phyloP scores from a whole-genome alignment of 202 grass and related monocot species.

The Hordeum pubiflorum region DNA sequence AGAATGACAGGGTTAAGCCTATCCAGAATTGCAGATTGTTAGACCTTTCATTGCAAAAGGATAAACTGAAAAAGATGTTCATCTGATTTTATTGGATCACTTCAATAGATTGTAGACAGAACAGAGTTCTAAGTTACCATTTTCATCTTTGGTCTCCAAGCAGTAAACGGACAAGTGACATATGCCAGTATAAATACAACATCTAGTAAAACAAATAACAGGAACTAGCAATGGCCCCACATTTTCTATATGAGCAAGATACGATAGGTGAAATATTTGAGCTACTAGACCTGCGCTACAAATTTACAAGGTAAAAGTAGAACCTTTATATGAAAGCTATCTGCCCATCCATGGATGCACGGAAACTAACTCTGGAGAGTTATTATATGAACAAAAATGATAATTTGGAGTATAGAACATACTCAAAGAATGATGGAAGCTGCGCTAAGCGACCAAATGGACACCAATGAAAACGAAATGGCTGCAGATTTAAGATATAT shows the following conservation, averaged over 20 bases:
- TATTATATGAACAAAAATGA: not conserved
- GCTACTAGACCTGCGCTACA: not conserved
- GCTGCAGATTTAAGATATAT: constrained; percentile 44
- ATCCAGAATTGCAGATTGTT: constrained; percentile 4
- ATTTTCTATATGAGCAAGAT: constrained; percentile 14
- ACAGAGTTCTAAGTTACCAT: not conserved
- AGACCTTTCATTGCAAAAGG: not conserved
- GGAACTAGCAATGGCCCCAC: not conserved
- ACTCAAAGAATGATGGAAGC: constrained; percentile 78
- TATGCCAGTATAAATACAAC: not conserved
- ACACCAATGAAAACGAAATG: constrained; percentile 85
- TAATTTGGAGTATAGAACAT: constrained; percentile 41
- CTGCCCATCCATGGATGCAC: not conserved
- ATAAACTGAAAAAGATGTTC: not conserved
- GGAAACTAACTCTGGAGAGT: not conserved
- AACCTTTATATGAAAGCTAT: not conserved
- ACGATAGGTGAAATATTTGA: not conserved
- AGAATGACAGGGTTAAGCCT: not conserved
- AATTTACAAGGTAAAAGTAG: not conserved
- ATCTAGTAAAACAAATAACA: not conserved
- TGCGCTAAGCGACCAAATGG: constrained; percentile 69
- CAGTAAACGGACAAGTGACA: not conserved
- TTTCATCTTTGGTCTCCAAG: constrained; percentile 3
- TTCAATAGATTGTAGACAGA: not conserved
- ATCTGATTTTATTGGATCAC: not conserved